These are phyloP conservation scores for Vitis amurensis DNA, from an alignment of 164 flowering plant genomes.

Conservation along the genomic window DNA sequence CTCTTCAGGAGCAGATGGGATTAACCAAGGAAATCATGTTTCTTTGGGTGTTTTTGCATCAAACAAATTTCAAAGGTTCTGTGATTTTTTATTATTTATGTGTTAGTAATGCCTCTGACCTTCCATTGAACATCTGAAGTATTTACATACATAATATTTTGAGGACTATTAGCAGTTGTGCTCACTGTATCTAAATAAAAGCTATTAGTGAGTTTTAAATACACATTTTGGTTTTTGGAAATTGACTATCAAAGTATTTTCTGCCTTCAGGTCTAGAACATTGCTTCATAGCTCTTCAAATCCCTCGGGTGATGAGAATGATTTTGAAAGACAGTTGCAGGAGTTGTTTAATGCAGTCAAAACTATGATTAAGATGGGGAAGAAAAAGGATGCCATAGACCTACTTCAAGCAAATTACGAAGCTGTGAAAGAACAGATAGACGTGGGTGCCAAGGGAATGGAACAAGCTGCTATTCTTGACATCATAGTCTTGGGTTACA, in stretches of 20 bases:
- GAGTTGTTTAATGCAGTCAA: slow-evolving; percentile 74
- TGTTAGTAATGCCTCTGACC: neutral
- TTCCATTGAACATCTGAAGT: neutral
- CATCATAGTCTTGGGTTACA: slow-evolving; percentile 69
- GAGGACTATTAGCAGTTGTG: neutral
- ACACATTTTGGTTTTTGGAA: too few species aligned
- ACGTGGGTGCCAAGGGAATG: slow-evolving; percentile 61
- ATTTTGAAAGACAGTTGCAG: slow-evolving; percentile 62
- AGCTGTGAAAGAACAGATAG: slow-evolving; percentile 68
- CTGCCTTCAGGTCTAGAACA: slow-evolving; percentile 38
- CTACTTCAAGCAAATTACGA: slow-evolving; percentile 81
- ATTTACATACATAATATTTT: neutral
- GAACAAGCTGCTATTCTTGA: slow-evolving; percentile 89
- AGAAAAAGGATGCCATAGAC: slow-evolving; percentile 54
- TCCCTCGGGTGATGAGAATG: slow-evolving; percentile 28
- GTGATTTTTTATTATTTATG: neutral
- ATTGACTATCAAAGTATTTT: slow-evolving; percentile 12
- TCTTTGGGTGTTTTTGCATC: slow-evolving; percentile 16
- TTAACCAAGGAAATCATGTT: slow-evolving; percentile 3
- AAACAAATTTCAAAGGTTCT: slow-evolving; percentile 18
- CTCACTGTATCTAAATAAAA: too few species aligned
- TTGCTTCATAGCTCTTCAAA: slow-evolving; percentile 32
- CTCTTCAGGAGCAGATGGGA: slow-evolving; percentile 16
- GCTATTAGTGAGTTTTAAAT: too few species aligned
- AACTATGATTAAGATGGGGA: slow-evolving; percentile 58